Base-by-base conservation (phyloP, 495 filamentous ascomycete genomes). In the Arthonia radiata region DNA sequence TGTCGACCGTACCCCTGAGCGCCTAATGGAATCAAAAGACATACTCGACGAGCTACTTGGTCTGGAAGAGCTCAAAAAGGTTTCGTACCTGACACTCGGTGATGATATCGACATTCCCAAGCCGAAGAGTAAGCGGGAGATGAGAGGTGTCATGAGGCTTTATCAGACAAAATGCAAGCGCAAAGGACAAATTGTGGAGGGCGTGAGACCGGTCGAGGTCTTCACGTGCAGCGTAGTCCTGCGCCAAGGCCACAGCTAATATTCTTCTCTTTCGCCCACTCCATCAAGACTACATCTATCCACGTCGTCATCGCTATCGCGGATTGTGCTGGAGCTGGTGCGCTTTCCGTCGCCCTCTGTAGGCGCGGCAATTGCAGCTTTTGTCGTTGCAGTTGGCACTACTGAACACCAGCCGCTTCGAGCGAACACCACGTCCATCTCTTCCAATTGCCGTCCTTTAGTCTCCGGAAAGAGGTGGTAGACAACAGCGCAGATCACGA, bases 31-130 rank as follows among this genome's bases (percentile, higher is more conserved):
- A 54, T 72, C 80, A 42, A 94, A 94, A 59, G 81, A 71, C 39
- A 86, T 93, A 55, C 72, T 94, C 26, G 82, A 94, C 47, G 82
- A 80, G 29, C 72, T 91, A 19, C 60, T 93, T 35, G 67, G 73
- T 27, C 90, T 91, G 80, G 82, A 91, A 53, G 80, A 90, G 38
- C 59, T 90, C 14, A 11, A 17, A 15, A 13, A 5, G 4, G 31
- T 39, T 11, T 33, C 42, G 7, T 29, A 93, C 50, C 63, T 92
- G 25, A 59, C 94, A 24, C 67, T 97, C 31, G 86, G 86, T 31
- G 93, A 97, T 62, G 94, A 94, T 66, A 97, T 93, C 49, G 86
- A 97, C 48, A 82, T 93, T 54, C 80, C 83, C 19, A 72, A 90
- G 36, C 82, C 83, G 32, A 71, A 92, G 26, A 76, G 68, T 36